Conservation (phyloP, 495 filamentous ascomycete genomes). For the Rusavskia elegans region DNA sequence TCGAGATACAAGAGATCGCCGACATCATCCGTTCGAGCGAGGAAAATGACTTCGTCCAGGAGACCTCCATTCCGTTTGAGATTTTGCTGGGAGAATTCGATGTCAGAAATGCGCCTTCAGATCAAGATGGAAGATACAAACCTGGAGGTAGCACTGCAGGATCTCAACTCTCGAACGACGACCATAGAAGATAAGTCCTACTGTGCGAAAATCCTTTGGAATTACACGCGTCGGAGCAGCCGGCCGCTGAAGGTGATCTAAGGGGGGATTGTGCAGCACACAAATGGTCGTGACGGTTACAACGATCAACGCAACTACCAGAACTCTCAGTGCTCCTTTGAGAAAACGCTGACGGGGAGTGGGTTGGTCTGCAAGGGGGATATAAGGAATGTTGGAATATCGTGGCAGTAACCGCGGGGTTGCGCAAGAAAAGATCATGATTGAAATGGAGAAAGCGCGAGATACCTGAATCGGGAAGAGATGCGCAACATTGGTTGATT, state of each 20-base stretch:
- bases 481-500: not conserved
- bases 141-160: conserved; percentile 29
- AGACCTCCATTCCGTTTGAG: conserved; percentile 27
- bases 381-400: not conserved
- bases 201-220: conserved; percentile 19
- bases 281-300: not conserved
- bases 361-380: not conserved
- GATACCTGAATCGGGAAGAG: not conserved
- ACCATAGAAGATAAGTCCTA: conserved; percentile 31
- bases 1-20: conserved; percentile 26
- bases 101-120: not conserved
- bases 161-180: conserved; percentile 26
- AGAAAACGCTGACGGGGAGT: not conserved
- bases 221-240: not conserved
- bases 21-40: conserved; percentile 24
- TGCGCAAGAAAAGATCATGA: too few relatives aligned
- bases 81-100: conserved; percentile 18
- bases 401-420: not conserved
- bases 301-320: not conserved
- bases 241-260: not conserved
- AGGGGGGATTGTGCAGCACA: not conserved
- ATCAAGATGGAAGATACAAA: not conserved
- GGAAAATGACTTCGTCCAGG: conserved; percentile 30
- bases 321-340: not conserved
- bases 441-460: too few relatives aligned